Evolutionary conservation across 148 eudicot species (phyloP).

Genomic region (Rheum nobile): DNA sequence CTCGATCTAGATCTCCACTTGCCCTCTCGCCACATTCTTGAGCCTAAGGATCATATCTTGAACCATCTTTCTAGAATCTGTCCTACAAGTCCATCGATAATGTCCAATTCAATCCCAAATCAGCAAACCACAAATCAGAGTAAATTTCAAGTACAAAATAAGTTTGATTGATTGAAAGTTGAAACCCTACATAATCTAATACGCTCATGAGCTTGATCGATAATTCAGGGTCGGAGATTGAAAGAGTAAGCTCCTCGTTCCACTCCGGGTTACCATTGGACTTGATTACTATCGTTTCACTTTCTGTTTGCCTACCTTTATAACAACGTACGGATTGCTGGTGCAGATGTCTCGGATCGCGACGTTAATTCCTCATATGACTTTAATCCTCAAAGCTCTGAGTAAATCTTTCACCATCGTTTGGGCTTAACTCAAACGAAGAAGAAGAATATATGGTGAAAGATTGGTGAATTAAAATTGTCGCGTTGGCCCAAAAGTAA

Average conservation of each 20-base stretch:
- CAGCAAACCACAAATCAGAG: too few species aligned
- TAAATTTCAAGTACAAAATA: too few species aligned
- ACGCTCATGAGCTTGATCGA: conserved; percentile 26
- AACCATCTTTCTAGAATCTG: conserved; percentile 15
- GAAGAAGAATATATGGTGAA: too few species aligned
- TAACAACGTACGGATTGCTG: conserved; percentile 15
- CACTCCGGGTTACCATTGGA: conserved; percentile 42
- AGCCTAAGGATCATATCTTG: conserved; percentile 12
- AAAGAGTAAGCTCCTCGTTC: conserved; percentile 52
- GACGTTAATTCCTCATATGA: conserved; percentile 11
- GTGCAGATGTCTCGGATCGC: conserved; percentile 13
- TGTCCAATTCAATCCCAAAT: too few species aligned
- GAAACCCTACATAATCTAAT: conserved; percentile 1
- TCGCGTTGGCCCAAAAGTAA: too few species aligned
- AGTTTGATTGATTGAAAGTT: too few species aligned
- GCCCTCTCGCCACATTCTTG: conserved; percentile 12
- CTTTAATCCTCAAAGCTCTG: conserved; percentile 4
- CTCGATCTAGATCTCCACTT: conserved; percentile 9
- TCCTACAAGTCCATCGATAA: too few species aligned
- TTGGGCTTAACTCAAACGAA: too few species aligned
- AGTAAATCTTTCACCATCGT: conserved; percentile 6
- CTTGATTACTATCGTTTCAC: conserved; percentile 38
- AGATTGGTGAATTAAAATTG: too few species aligned
- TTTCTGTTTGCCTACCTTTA: conserved; percentile 23
- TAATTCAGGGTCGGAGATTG: conserved; percentile 24